These are phyloP conservation scores for Canavalia gladiata DNA, from an alignment of 306 rosid genomes.

Conservation along the genomic window DNA sequence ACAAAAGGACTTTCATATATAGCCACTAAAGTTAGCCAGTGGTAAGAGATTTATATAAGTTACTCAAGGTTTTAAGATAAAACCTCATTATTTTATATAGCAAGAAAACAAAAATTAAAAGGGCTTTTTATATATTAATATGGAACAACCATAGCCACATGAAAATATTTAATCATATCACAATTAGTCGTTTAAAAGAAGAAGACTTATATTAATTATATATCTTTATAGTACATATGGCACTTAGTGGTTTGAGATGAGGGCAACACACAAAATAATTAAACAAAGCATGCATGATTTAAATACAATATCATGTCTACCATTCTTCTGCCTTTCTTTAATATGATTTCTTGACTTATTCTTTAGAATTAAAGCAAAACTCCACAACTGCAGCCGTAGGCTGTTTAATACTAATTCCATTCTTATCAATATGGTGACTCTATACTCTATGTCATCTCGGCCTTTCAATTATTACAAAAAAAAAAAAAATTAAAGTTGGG, in stretches of 20 bases:
- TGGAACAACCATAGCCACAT: conserved; percentile 37
- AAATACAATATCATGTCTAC: conserved; percentile 46
- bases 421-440: conserved; percentile 44
- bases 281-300: conserved; percentile 35
- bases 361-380: conserved; percentile 35
- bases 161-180: conserved; percentile 52
- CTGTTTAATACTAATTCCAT: conserved; percentile 40
- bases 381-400: conserved; percentile 39
- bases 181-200: conserved; percentile 27
- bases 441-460: conserved; percentile 22
- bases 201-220: conserved; percentile 33
- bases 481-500: neutral
- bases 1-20: neutral
- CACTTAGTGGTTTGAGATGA: conserved; percentile 44
- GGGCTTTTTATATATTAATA: conserved; percentile 39
- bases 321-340: neutral
- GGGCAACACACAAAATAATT: conserved; percentile 16
- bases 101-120: no score
- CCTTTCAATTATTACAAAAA: conserved; percentile 24
- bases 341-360: conserved; percentile 43
- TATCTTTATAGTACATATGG: neutral
- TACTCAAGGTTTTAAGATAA: no score
- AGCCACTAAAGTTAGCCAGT: no score
- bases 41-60: no score
- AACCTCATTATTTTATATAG: no score